Percentiles rank a stretch among this genome's conserved stretches.
Evolutionary conservation across 352 stramenopile genomes (phyloP).

Genomic region (Globisporangium canariense): DNA sequence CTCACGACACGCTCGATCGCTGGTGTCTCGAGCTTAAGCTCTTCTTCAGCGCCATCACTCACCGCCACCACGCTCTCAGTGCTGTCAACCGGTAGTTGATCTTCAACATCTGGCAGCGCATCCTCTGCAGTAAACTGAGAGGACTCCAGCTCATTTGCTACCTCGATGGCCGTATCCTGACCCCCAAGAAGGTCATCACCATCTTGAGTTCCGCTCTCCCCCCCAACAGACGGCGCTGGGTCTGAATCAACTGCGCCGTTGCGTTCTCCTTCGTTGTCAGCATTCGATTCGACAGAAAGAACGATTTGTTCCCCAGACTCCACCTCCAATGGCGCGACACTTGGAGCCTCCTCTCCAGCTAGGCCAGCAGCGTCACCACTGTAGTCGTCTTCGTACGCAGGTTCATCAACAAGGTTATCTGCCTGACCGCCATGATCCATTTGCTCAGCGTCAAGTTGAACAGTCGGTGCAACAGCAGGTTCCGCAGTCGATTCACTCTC

Average conservation of each 20-base stretch:
- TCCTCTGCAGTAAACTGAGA: not conserved
- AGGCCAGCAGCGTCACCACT: not conserved
- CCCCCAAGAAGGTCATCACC: not conserved
- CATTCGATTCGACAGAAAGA: too few species aligned
- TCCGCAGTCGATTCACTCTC: not conserved
- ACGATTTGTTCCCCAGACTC: not conserved
- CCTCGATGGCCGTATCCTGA: not conserved
- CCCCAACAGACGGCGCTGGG: not conserved
- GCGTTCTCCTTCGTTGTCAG: too few species aligned
- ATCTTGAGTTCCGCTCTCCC: not conserved
- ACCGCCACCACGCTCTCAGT: not conserved
- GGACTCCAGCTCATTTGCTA: not conserved
- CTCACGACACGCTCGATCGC: not conserved
- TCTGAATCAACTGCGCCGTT: not conserved
- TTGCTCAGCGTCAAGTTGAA: not conserved
- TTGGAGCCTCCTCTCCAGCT: not conserved
- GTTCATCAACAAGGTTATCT: not conserved
- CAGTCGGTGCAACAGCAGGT: not conserved
- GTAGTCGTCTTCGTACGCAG: slow-evolving; percentile 3
- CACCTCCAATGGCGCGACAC: not conserved
- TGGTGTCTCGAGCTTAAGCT: not conserved
- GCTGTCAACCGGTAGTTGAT: not conserved
- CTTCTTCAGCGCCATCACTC: not conserved
- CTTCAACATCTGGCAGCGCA: not conserved
- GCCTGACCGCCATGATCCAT: not conserved